Evolutionary conservation across 2,329 filamentous ascomycete species (phyloP), one percentile per base, ranked within the genome.

Genomic region (Elsinoe fawcettii): DNA sequence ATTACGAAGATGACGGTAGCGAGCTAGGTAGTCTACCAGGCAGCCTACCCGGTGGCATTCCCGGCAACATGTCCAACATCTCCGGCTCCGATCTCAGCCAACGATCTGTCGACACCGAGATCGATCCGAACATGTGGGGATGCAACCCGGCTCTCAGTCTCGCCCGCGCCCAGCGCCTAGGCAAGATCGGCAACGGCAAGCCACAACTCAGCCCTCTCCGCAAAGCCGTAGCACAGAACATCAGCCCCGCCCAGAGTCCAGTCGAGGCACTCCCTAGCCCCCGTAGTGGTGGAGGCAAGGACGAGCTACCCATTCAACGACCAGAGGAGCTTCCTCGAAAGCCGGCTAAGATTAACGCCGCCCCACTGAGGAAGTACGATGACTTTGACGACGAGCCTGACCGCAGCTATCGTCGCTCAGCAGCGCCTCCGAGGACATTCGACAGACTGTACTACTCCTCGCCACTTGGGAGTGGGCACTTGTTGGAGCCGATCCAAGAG

Each of bases 291-390:
- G 81, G 81, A 65, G 68, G 79, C 58, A 72, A 72, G 57, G 80
- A 83, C 58, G 77, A 82, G 20, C 81, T 80, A 0, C 82, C 82
- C 5, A 70, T 85, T 46, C 71, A 85, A 20, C 82, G 82, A 12
- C 75, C 76, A 46, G 55, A 46, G 37, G 55, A 59, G 11, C 25
- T 32, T 1, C 46, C 46, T 8, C 8, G 9, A 11, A 53, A 53
- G 49, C 34, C 34, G 1, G 18, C n/a, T 7, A 39, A 25, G 25
- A 53, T 16, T 39, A 51, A 25, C 12, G 8, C 32, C 23, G 32
- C 49, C n/a, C 25, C 34, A 14, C 25, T 25, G 16, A 14, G 25
- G 12, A 20, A 12, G 23, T 46, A 65, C 69, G 16, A 73, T 68
- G 1, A 58, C 18, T 47, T 56, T 2, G 58, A 61, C 30, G 55